Percentiles rank a stretch among this genome's conserved stretches.
phyloP scores from a whole-genome alignment of 441 rosid genomes.

The Gossypium lobatum region DNA sequence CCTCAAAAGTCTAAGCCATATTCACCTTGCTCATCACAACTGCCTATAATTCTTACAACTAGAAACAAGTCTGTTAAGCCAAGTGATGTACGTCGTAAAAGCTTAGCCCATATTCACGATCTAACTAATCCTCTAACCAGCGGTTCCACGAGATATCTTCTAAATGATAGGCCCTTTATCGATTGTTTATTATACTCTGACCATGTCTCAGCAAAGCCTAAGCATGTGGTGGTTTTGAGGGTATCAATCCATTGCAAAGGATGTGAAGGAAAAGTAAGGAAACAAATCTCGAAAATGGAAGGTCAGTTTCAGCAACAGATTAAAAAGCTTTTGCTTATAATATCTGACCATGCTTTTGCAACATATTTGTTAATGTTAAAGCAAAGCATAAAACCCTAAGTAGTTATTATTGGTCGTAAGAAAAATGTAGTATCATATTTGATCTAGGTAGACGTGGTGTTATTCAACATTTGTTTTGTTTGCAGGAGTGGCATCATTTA shows the following conservation, averaged over 20 bases:
- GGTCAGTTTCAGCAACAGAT: constrained; percentile 28
- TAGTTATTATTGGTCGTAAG: neutral
- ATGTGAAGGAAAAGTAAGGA: constrained; percentile 88
- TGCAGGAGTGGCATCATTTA: constrained; percentile 81
- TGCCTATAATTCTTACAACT: constrained; percentile 30
- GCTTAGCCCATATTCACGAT: constrained; percentile 50
- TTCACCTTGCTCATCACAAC: neutral
- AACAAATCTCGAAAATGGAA: constrained; percentile 90
- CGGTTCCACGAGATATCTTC: constrained; percentile 50
- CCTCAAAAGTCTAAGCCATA: constrained; percentile 27
- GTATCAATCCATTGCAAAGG: constrained; percentile 94
- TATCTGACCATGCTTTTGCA: no score
- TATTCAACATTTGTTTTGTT: neutral
- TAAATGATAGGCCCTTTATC: constrained; percentile 42
- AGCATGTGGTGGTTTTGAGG: constrained; percentile 78
- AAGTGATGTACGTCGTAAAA: constrained; percentile 37
- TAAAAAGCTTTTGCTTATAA: no score
- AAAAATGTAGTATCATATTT: neutral
- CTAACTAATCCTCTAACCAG: constrained; percentile 18
- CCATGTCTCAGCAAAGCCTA: constrained; percentile 20
- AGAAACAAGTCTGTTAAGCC: constrained; percentile 26
- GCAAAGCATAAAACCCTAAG: neutral
- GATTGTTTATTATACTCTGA: constrained; percentile 43
- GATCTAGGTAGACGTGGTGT: neutral
- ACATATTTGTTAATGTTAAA: no score